Evolutionary conservation across 352 stramenopile species (phyloP), one percentile per base, ranked within the genome.

Genomic region (Lagenidium giganteum): DNA sequence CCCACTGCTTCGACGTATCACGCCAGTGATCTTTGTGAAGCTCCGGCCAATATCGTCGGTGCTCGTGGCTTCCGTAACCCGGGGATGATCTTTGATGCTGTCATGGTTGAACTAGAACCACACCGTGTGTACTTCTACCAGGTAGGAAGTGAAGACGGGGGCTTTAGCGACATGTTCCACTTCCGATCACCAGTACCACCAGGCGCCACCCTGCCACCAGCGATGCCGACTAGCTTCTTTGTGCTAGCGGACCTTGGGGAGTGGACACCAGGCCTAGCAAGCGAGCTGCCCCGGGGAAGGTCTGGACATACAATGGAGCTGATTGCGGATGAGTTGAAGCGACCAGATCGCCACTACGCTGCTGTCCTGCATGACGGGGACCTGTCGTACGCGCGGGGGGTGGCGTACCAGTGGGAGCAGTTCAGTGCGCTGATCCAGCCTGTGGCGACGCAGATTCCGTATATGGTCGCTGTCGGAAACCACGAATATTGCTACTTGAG

Each of bases 281-380:
- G 49, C 0, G 30, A 43, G 4, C 32, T 38, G 11, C 42, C 44
- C 1, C 29, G 41, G 18, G 43, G 48, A 5, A 55, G 61, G 5
- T 61, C 61, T 8, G 31, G 58, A 0, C 81, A 53, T 23, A 70
- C 47, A 18, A 54, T 65, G 21, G 34, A 61, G 20, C 52, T 67
- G 30, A 50, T 81, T 14, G 35, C 28, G 4, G 29, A 51, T 6
- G 53, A 70, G 4, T 36, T 77, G 36, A 34, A 56, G 16, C 34
- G 30, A 5, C 22, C 26, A 0, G 21, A 34, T 8, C 27, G 17
- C 24, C 70, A 84, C 31, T 61, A 77, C 32, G 52, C 61, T 17
- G 71, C 46, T 1, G 62, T 83, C n/a, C 61, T 93, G 54, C 77
- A 90, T 42, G 61, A 87, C 31, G 81, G 81, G 14, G 81, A 91